Evolutionary conservation across 768 basidiomycete genomes (phyloP).

Genomic region (Podaxis carcinomalis): DNA sequence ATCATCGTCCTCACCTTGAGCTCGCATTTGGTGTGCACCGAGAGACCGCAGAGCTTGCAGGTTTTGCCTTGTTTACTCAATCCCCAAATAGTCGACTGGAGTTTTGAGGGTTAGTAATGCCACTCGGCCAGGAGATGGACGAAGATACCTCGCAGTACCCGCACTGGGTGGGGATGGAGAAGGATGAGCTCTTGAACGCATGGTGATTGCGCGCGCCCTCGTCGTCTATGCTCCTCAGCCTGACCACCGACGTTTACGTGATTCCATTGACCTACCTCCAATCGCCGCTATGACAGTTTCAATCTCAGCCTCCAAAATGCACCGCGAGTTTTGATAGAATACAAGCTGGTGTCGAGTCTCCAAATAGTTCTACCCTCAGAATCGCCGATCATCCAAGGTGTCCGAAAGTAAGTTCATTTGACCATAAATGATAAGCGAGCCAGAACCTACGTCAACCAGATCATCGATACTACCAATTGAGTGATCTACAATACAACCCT

Average conservation of each 20-base stretch:
- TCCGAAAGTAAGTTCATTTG: background rate
- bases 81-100: constrained; percentile 81
- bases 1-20: constrained; percentile 53
- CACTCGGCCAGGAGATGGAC: background rate
- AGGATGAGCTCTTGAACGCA: constrained; percentile 79
- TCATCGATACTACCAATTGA: constrained; percentile 55
- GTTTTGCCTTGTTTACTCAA: constrained; percentile 85
- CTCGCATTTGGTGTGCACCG: constrained; percentile 84
- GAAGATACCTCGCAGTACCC: constrained; percentile 69
- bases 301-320: constrained; percentile 60
- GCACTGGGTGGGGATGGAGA: constrained; percentile 81
- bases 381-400: background rate
- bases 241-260: background rate
- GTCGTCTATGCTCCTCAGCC: constrained; percentile 47
- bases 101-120: constrained; percentile 9
- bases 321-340: constrained; percentile 49
- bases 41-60: constrained; percentile 71
- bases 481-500: constrained; percentile 43
- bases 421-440: constrained; percentile 2
- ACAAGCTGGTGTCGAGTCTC: constrained; percentile 59
- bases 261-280: constrained; percentile 43
- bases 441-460: constrained; percentile 45
- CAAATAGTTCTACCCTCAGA: constrained; percentile 48
- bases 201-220: constrained; percentile 69
- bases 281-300: constrained; percentile 56